Conservation (phyloP, 1,284 basidiomycete species). For the Sanghuangporus weigelae region DNA sequence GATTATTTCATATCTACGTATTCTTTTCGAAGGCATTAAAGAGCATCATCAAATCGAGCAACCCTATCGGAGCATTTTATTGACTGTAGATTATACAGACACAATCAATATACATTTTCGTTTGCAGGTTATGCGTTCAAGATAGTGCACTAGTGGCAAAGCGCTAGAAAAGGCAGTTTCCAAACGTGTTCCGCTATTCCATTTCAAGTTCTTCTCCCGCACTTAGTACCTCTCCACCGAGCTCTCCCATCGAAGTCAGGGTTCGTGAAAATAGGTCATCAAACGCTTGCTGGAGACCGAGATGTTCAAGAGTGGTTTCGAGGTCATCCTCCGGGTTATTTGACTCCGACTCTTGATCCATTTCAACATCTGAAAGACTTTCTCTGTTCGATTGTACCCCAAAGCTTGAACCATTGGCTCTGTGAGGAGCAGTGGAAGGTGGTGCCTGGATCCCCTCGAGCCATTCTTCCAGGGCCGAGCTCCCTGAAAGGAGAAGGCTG, state of each 20-base stretch:
- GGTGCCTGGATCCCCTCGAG: conserved; percentile 30
- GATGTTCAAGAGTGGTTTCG: conserved; percentile 35
- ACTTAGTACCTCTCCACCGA: conserved; percentile 17
- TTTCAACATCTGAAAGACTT: neutral
- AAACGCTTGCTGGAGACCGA: conserved; percentile 54
- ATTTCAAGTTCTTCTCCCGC: conserved; percentile 1
- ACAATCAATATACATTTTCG: too few species aligned
- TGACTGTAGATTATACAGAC: too few species aligned
- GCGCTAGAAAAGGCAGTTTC: too few species aligned
- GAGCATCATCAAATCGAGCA: too few species aligned
- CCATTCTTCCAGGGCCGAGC: conserved; percentile 64
- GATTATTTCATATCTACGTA: too few species aligned
- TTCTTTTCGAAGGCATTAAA: too few species aligned
- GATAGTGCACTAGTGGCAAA: too few species aligned
- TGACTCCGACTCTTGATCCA: conserved; percentile 20
- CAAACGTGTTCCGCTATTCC: neutral
- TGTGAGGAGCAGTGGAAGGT: neutral
- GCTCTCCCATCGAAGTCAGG: conserved; percentile 45
- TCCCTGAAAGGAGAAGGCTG: conserved; percentile 57
- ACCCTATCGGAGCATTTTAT: too few species aligned
- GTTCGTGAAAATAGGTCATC: conserved; percentile 57
- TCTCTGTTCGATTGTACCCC: neutral
- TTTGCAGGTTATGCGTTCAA: too few species aligned
- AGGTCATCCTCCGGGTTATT: conserved; percentile 32
- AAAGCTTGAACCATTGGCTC: neutral